Conservation (phyloP, 176 grass and related monocot genomes). For the Eragrostis curvula region DNA sequence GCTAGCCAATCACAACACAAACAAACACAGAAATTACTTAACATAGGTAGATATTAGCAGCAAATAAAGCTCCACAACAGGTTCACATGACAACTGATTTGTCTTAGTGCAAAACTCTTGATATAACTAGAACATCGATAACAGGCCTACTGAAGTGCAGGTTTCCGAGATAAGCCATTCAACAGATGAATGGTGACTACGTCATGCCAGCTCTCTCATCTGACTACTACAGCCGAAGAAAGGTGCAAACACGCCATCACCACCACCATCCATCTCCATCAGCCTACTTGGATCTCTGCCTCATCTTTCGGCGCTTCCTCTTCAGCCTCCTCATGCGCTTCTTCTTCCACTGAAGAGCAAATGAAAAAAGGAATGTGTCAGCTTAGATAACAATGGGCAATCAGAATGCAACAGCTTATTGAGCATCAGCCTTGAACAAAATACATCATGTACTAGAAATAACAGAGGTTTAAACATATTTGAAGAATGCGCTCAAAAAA, state of each 20-base stretch:
- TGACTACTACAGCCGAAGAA: background rate
- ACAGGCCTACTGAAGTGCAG: slow-evolving; percentile 37
- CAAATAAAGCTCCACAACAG: slow-evolving; percentile 36
- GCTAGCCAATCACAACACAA: background rate
- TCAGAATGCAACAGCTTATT: too few relatives aligned
- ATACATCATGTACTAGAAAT: background rate
- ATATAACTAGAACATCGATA: slow-evolving; percentile 32
- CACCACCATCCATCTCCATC: background rate
- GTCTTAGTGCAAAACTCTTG: slow-evolving; percentile 29
- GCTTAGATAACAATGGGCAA: background rate
- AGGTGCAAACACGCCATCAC: background rate
- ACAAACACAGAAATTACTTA: background rate
- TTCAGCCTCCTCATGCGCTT: too few relatives aligned
- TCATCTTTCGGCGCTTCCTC: too few relatives aligned
- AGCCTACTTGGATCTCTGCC: too few relatives aligned
- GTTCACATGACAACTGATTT: slow-evolving; percentile 33
- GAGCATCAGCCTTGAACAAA: background rate
- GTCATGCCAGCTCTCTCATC: background rate
- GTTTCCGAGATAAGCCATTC: slow-evolving; percentile 24
- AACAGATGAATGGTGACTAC: background rate
- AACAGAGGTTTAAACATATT: too few relatives aligned
- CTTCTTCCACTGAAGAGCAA: background rate
- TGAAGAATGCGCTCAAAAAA: too few relatives aligned
- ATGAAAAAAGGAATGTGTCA: background rate
- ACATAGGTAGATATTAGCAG: slow-evolving; percentile 27